Evolutionary conservation across 202 grass and related monocot genomes (phyloP), one percentile per base, ranked within the genome.

Genomic region (Carex arenaria): DNA sequence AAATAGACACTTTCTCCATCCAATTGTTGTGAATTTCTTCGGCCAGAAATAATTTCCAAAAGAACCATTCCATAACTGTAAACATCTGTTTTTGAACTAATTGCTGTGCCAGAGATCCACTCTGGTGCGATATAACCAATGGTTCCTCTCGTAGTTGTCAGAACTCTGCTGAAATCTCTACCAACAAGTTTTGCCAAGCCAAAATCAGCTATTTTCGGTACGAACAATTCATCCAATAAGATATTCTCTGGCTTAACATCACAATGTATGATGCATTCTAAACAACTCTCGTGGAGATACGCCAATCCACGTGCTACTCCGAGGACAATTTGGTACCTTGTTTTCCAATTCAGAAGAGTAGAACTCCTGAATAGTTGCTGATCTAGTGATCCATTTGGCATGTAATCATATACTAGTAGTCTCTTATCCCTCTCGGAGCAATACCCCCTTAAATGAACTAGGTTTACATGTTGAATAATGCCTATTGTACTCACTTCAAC

Each of bases 171-270:
- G 74, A 90, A 97, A 11, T 94, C 85, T 15, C 34, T 90, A 22
- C 88, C 88, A 42, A 94, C 32, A 72, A 94, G 90, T 81, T 97
- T 97, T 51, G 94, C 94, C 92, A 97, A 92, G 73, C 92, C 94
- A 77, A 94, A 97, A 81, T 97, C 92, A 0, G 92, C 88, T 59
- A 97, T 74, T 71, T 91, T 97, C 0, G 94, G 88, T 38, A 67
- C 40, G 55, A 92, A n/a, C 8, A 84, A 47, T 36, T 55, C 65
- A 67, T 94, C 88, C 7, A 97, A 65, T 28, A 93, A 86, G 74
- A 93, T 93, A 85, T 93, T 97, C 67, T 97, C 93, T 4, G 93
- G 91, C 72, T 97, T 97, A 82, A 97, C 80, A 78, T 97, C 93
- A 77, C 91, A 97, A 79, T 97, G 91, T 83, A 96, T 92, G 79